Percentiles rank a stretch among this genome's conserved stretches.
phyloP scores from a whole-genome alignment of 805 yeast genomes.

The Ogataea zsoltii region DNA sequence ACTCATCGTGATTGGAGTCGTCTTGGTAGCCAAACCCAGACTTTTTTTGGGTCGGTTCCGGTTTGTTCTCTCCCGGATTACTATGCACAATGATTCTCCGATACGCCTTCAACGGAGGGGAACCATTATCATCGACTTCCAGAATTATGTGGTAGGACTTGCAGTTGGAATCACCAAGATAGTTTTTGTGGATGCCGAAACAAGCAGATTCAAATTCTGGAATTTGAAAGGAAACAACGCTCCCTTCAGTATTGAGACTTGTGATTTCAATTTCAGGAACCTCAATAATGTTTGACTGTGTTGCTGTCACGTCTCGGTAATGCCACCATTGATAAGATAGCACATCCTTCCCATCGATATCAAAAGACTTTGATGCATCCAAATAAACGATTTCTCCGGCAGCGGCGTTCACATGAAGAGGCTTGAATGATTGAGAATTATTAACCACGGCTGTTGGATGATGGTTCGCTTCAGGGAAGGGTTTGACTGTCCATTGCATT shows the following conservation, averaged over 20 bases:
- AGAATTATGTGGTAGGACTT: slow-evolving; percentile 27
- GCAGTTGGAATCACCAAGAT: slow-evolving; percentile 13
- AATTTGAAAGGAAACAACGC: slow-evolving; percentile 15
- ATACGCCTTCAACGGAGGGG: slow-evolving; percentile 16
- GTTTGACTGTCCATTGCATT: slow-evolving; percentile 35
- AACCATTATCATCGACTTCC: slow-evolving; percentile 19
- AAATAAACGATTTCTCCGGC: slow-evolving; percentile 20
- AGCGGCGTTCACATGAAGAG: slow-evolving; percentile 16
- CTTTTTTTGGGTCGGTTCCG: neutral
- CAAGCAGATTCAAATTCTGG: slow-evolving; percentile 16
- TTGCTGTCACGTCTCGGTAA: slow-evolving; percentile 25
- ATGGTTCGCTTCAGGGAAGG: slow-evolving; percentile 28
- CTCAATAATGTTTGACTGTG: slow-evolving; percentile 26
- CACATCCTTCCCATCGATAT: slow-evolving; percentile 19
- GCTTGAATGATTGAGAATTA: slow-evolving; percentile 23
- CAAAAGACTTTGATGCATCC: slow-evolving; percentile 30
- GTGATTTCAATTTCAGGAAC: slow-evolving; percentile 21
- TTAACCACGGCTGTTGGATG: slow-evolving; percentile 29
- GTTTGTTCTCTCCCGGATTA: slow-evolving; percentile 6
- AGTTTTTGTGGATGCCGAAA: slow-evolving; percentile 8
- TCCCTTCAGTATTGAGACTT: slow-evolving; percentile 11
- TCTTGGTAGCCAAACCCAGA: slow-evolving; percentile 6
- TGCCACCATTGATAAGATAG: slow-evolving; percentile 31
- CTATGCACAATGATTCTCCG: slow-evolving; percentile 17
- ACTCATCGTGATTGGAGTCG: neutral